Evolutionary conservation across 192 early-diverging fungal genomes (phyloP), one percentile per base, ranked within the genome.

Genomic region (Coemansia nantahalensis): DNA sequence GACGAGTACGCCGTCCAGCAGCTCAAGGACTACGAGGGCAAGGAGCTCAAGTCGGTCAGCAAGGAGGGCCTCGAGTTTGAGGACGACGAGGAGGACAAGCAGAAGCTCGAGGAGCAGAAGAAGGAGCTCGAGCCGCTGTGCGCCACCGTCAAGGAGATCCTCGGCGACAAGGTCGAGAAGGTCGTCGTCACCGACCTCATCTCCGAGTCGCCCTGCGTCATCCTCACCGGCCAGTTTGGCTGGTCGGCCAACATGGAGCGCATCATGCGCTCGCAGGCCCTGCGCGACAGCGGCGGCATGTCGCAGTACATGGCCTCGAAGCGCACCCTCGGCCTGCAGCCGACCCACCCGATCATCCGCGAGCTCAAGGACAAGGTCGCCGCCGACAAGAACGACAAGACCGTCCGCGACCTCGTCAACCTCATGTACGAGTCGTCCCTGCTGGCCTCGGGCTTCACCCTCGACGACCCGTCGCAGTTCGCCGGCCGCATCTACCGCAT

Each of bases 221-320:
- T 99, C 66, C 89, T 95, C 72, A 97, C 97, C 54, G 94, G 94
- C 58, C 93, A 98, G 79, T 96, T 89, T 67, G 97, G 95, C 53
- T 99, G 95, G 95, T 95, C 95, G 36, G 95, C 94, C 65, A 99
- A 98, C 90, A 98, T 99, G 94, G 97, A 99, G 83, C 93, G 97
- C 84, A 97, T 99, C 90, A 99, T 99, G 97, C 97, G 94, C 84
- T 93, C 97, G 46, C 97, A 99, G 81, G 95, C 97, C 37, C 87
- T 98, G 75, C 91, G 95, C 78, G 95, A 99, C 81, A 89, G 88
- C 36, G 90, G 88, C 64, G 90, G 88, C 71, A 98, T 98, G 97
- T 90, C 92, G 48, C 82, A 88, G n/a, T 99, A 98, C 91, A 99
- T 99, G 97, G 92, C 91, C 32, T 92, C 90, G 70, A 99, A 99